Base-by-base conservation (phyloP, 257 asterid genomes). In the Solanum peruvianum region DNA sequence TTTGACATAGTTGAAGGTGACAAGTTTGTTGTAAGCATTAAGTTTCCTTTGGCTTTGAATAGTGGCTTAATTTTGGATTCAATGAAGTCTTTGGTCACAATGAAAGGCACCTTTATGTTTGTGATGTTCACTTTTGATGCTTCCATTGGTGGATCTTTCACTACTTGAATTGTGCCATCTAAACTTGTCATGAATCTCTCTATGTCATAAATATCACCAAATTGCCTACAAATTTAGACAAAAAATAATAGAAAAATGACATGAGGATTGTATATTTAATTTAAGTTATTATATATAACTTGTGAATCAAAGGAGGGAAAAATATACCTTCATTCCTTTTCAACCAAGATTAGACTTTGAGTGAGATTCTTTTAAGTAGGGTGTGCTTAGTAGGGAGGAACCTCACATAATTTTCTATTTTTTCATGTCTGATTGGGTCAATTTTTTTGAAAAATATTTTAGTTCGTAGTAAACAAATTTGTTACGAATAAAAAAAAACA, bases 141-240 rank as follows among this genome's bases (percentile, higher is more conserved):
- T 75, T 80, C 33, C 2, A 90, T 88, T 7, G 92, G 90, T 69
- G 83, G 78, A 37, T 89, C 88, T 80, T 86, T 88, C 29, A 81
- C 93, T 9, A 94, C 93, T 72, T 29, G 86, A 45, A 94, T 90
- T 23, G 91, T 39, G 15, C 94, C 94, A 21, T 91, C 69, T 35
- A 96, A 90, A 89, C 93, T 94, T 89, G 71, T 49, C 2, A 90
- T 71, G 86, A 96, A 94, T 42, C 86, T 87, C 35, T 89, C 33
- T 71, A 66, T 88, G 76, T 94, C 96, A 71, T 96, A 94, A 11
- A 94, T 70, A 33, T 96, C 98, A 87, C 85, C 95, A 33, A 94
- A 94, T 1, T 56, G 75, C 89, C 98, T 94, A 89, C 56, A 56
- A 56, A 56, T 18, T 56, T 56, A 7, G 64, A 56, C 64, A 23